Base-by-base conservation (phyloP, 805 yeast species). In the Nakazawaea anatomiae region DNA sequence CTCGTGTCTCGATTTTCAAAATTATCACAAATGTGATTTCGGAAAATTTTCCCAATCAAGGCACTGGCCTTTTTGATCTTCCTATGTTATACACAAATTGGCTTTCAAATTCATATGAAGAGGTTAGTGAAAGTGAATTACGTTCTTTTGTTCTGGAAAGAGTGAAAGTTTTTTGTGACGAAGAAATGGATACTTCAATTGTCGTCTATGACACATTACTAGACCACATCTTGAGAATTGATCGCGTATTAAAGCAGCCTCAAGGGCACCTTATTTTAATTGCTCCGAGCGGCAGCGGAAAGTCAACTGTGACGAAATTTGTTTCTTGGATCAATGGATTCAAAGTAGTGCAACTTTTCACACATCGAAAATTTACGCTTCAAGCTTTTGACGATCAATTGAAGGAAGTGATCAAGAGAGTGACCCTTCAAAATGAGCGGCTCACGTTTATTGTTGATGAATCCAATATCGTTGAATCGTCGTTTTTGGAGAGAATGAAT, bases 311-410 rank as follows among this genome's bases (percentile, higher is more conserved):
- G 49, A 73, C 87, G 0, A 78, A 82, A 54, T 92, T 92, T 73
- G 96, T 88, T 4, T 82, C 96, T 0, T 92, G 98, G 98, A 79
- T 90, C 68, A 87, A 87, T 62, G 97, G 96, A 0, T 61, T 88
- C 18, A 75, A 71, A 30, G 73, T 82, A 0, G 67, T 74, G 18
- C 87, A 83, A 54, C 72, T 92, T 36, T 70, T 69, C 39, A 85
- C 86, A 0, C 74, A 76, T 29, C 64, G 77, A 6, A 70, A 68
- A 7, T 91, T 80, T 58, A 65, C 76, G 0, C 68, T 87, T 14
- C 57, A 57, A 0, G 87, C 89, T 47, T 91, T 92, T 65, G 96
- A 89, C 53, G 59, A 65, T 0, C 79, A 82, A 4, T 62, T 92
- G 50, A 74, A 87, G 51, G 69, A 67, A 0, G 62, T 87, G 0